phyloP scores from a whole-genome alignment of 805 yeast genomes.

The Metschnikowia bowlesiae region DNA sequence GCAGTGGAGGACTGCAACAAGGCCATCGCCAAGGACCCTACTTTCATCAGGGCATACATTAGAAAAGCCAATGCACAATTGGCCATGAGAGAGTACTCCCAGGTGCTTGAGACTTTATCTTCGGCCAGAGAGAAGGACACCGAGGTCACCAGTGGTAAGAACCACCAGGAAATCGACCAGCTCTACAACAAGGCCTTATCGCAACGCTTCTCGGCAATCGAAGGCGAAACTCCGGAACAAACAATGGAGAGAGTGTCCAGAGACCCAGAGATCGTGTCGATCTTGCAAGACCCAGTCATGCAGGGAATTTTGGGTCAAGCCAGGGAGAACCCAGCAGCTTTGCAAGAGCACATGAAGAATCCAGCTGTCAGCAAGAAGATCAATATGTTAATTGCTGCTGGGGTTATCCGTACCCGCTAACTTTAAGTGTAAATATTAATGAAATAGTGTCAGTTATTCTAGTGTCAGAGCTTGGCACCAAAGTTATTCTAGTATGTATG shows the following conservation, averaged over 20 bases:
- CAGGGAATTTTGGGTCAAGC: constrained; percentile 93
- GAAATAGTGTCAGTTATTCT: background rate
- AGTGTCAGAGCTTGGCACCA: background rate
- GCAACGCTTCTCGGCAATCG: constrained; percentile 75
- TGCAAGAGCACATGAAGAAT: constrained; percentile 96
- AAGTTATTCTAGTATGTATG: no score
- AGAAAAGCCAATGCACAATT: constrained; percentile 94
- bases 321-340: constrained; percentile 90
- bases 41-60: constrained; percentile 88
- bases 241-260: constrained; percentile 84
- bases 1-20: constrained; percentile 87
- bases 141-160: constrained; percentile 53
- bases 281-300: constrained; percentile 94
- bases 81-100: constrained; percentile 81
- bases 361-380: constrained; percentile 89
- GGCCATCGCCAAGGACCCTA: constrained; percentile 86
- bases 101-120: constrained; percentile 76
- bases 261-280: constrained; percentile 91
- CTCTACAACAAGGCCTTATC: constrained; percentile 70
- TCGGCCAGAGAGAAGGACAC: constrained; percentile 73
- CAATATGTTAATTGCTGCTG: constrained; percentile 88
- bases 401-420: constrained; percentile 86
- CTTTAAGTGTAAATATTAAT: background rate
- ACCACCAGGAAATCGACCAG: constrained; percentile 73
- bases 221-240: constrained; percentile 91